phyloP scores from a whole-genome alignment of 306 rosid genomes.

The Cucurbita argyrosperma region DNA sequence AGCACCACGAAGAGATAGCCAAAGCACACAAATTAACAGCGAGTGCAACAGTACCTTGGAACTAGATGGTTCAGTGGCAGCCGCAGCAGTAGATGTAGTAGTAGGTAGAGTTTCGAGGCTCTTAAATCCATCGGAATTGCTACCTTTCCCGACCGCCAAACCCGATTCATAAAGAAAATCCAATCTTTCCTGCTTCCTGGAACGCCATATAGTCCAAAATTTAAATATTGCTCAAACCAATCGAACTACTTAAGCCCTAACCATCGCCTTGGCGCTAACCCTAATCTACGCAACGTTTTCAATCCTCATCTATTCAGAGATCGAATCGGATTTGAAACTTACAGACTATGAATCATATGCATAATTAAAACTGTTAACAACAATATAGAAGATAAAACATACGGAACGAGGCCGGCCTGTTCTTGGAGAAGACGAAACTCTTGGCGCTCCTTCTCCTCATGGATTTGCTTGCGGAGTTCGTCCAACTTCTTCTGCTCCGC shows the following conservation, averaged over 20 bases:
- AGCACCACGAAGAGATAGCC: neutral
- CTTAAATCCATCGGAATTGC: conserved; percentile 59
- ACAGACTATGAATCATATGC: neutral
- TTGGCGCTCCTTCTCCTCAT: conserved; percentile 63
- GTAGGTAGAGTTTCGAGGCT: conserved; percentile 55
- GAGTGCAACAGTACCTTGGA: conserved; percentile 20
- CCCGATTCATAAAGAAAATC: conserved; percentile 88
- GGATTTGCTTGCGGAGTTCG: conserved; percentile 86
- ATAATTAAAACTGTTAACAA: neutral
- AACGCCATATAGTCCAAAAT: neutral
- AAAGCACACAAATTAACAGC: neutral
- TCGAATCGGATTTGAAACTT: neutral
- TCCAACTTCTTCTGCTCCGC: conserved; percentile 85
- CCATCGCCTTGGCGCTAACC: neutral
- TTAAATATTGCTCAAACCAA: neutral
- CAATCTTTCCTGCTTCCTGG: conserved; percentile 78
- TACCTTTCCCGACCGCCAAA: conserved; percentile 54
- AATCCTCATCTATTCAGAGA: neutral
- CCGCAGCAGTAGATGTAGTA: conserved; percentile 26
- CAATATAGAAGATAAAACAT: conserved; percentile 3
- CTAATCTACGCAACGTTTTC: neutral
- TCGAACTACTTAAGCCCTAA: conserved; percentile 4
- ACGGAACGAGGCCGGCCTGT: conserved; percentile 92
- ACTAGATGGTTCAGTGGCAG: conserved; percentile 32
- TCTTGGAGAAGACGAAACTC: conserved; percentile 94